A percentile compares a stretch with the other conserved stretches of the same genome.
These are phyloP conservation scores for Nicotiana tabacum DNA, from an alignment of 257 asterid genomes.

Conservation along the genomic window DNA sequence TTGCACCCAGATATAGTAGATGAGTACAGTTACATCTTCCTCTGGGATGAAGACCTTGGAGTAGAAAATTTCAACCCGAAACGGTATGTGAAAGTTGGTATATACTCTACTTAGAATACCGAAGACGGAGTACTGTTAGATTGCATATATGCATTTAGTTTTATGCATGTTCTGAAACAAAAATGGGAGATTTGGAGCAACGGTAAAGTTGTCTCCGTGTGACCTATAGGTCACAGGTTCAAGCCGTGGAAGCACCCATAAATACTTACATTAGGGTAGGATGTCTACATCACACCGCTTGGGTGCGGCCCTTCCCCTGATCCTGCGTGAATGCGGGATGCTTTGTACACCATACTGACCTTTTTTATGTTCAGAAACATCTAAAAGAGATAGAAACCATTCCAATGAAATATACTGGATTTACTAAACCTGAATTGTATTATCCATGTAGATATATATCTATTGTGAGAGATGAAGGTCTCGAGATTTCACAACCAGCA, in stretches of 20 bases:
- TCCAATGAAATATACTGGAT: background rate
- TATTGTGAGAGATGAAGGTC: slow-evolving; percentile 66
- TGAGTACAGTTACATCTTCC: slow-evolving; percentile 50
- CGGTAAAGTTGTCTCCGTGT: too few relatives aligned
- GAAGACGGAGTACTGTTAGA: background rate
- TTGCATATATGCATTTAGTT: background rate
- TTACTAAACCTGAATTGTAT: background rate
- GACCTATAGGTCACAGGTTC: too few relatives aligned
- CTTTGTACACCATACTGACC: too few relatives aligned
- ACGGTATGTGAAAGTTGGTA: slow-evolving; percentile 33
- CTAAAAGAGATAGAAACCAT: background rate
- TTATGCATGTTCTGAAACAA: background rate
- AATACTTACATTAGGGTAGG: too few relatives aligned
- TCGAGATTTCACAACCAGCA: slow-evolving; percentile 90
- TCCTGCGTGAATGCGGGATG: too few relatives aligned
- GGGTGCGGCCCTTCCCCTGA: too few relatives aligned
- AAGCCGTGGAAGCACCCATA: too few relatives aligned
- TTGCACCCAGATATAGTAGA: slow-evolving; percentile 75
- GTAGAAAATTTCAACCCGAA: slow-evolving; percentile 67
- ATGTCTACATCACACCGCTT: too few relatives aligned
- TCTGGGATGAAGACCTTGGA: slow-evolving; percentile 89
- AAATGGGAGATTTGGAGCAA: too few relatives aligned
- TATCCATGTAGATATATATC: slow-evolving; percentile 47
- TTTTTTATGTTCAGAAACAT: background rate
- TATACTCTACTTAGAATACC: background rate